Evolutionary conservation across 805 yeast genomes (phyloP), one percentile per base, ranked within the genome.

Genomic region (Candida fluviatilis): DNA sequence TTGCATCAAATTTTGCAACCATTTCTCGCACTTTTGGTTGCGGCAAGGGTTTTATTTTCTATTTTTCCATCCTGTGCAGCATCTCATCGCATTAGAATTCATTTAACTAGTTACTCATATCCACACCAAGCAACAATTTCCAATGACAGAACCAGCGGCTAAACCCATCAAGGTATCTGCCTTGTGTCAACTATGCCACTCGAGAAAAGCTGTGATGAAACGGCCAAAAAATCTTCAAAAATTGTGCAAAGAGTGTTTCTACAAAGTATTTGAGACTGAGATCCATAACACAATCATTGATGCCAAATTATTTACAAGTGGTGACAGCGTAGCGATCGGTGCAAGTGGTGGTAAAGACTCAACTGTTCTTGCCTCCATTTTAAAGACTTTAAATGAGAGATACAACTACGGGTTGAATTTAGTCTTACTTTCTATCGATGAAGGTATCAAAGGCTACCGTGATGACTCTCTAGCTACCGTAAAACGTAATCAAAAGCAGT

Each of bases 341-440:
- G 99, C 99, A 0, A 87, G 96, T 1, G 99, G 99, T 18, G 99
- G 99, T 37, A 93, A 93, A 53, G 99, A 93, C 58, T 87, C 96
- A 4, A 93, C 99, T 0, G 99, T 93, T 1, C 64, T 93, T 21
- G 99, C 98, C 0, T 79, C 90, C 33, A 78, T 93, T 2, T 61
- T 93, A 60, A 93, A 89, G 54, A 76, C 91, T 0, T 66, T 93
- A 45, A 93, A 93, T 56, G 96, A 89, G 53, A 68, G 96, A 40
- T 78, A 93, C 62, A 65, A 85, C 52, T 93, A 93, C 58, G 96
- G 96, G 0, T 73, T 93, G n/a, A 72, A 86, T 13, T 75, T 93
- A 38, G 88, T 85, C 3, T 67, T 93, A 21, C 68, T 93, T 33
- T 83, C 95, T 49, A 82, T 93, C 19, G 99, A 93, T 60, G 99